Conservation (phyloP, 2,329 filamentous ascomycete genomes). For the Conoideocrella luteorostrata region DNA sequence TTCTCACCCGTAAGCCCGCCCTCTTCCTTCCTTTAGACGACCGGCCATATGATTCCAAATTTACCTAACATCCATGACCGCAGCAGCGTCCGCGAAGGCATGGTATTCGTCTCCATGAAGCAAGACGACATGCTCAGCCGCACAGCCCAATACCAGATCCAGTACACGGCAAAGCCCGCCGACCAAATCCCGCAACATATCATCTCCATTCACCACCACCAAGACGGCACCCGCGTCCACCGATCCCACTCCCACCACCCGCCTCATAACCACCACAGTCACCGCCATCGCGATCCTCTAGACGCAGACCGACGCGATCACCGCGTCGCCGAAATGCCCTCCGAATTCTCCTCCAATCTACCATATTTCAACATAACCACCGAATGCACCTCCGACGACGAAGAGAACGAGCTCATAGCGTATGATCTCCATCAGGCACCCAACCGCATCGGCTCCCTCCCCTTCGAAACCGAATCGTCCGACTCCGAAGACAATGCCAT, state of each 20-base stretch:
- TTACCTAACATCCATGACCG: constrained; percentile 23
- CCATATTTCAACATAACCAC: constrained; percentile 50
- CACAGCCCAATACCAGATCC: constrained; percentile 70
- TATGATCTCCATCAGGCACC: constrained; percentile 33
- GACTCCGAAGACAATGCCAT: constrained; percentile 25
- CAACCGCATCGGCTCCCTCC: constrained; percentile 47
- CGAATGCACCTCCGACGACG: constrained; percentile 55
- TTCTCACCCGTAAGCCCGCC: constrained; percentile 67
- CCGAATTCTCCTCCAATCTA: constrained; percentile 43
- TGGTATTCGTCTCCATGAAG: constrained; percentile 87
- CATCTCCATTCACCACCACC: constrained; percentile 46
- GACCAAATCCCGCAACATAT: constrained; percentile 26
- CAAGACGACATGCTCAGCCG: constrained; percentile 67
- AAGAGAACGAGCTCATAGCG: constrained; percentile 27
- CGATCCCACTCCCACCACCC: constrained; percentile 1
- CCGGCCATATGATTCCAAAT: neutral
- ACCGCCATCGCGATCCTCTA: constrained; percentile 31
- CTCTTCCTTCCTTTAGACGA: too few relatives aligned
- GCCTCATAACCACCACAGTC: neutral
- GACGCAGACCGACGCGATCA: constrained; percentile 36
- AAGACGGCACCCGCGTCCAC: constrained; percentile 35
- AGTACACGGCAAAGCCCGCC: too few relatives aligned
- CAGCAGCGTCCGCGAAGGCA: constrained; percentile 85
- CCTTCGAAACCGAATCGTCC: constrained; percentile 44
- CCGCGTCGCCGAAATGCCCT: constrained; percentile 49